Percentiles rank a stretch among this genome's conserved stretches.
Evolutionary conservation across 768 basidiomycete genomes (phyloP).

Genomic region (Lactarius akahatsu): DNA sequence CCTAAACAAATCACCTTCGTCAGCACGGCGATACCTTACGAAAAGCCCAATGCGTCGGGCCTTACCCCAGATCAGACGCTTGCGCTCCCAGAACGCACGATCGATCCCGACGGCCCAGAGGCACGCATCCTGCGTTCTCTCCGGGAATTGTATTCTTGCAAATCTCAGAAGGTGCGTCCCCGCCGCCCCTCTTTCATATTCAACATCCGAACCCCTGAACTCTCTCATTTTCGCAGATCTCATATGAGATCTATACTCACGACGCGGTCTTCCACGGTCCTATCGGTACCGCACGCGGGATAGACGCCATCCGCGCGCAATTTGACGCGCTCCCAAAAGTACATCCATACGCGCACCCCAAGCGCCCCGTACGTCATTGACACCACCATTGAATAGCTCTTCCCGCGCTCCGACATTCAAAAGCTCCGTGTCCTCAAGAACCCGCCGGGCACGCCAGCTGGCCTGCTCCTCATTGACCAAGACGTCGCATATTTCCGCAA

Average conservation of each 20-base stretch:
- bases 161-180: constrained; percentile 5
- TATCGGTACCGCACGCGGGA: constrained; percentile 45
- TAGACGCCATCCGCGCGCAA: constrained; percentile 43
- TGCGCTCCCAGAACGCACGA: constrained; percentile 39
- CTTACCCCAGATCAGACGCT: constrained; percentile 41
- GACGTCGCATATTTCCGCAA: constrained; percentile 48
- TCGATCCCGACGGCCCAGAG: constrained; percentile 33
- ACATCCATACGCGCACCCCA: neutral
- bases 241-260: constrained; percentile 44
- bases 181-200: constrained; percentile 23
- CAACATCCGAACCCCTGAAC: too few relatives aligned
- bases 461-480: constrained; percentile 46
- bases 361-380: neutral
- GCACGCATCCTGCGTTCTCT: constrained; percentile 41
- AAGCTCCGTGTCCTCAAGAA: constrained; percentile 45
- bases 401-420: constrained; percentile 44
- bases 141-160: constrained; percentile 39
- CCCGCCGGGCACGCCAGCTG: constrained; percentile 39
- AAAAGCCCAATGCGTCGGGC: constrained; percentile 41
- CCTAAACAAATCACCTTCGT: constrained; percentile 30
- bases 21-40: constrained; percentile 21
- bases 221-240: constrained; percentile 33
- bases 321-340: constrained; percentile 48
- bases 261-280: constrained; percentile 46
- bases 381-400: constrained; percentile 37